A percentile compares a stretch with the other conserved stretches of the same genome.
phyloP scores from a whole-genome alignment of 768 basidiomycete species.

The Boletus speciosus region DNA sequence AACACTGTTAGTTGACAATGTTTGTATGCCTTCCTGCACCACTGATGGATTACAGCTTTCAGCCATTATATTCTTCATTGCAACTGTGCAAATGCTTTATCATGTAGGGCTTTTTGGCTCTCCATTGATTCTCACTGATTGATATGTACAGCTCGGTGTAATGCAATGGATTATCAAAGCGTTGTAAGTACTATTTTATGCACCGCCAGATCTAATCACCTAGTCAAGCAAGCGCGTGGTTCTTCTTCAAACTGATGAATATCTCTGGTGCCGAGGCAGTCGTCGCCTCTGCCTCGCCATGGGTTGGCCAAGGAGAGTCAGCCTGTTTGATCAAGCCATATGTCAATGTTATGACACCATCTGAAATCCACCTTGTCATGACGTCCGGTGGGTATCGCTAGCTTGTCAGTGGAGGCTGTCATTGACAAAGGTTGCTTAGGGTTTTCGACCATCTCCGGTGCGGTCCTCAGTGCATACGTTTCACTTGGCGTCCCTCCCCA shows the following conservation, averaged over 20 bases:
- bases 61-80: slow-evolving; percentile 91
- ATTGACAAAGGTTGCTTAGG: slow-evolving; percentile 30
- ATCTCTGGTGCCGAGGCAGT: slow-evolving; percentile 95
- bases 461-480: slow-evolving; percentile 84
- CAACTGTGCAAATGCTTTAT: slow-evolving; percentile 89
- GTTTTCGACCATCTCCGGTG: slow-evolving; percentile 91
- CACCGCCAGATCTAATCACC: not conserved
- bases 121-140: not conserved
- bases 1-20: slow-evolving; percentile 51
- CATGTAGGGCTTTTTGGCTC: slow-evolving; percentile 38
- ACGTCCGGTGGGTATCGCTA: slow-evolving; percentile 56
- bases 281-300: slow-evolving; percentile 90
- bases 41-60: slow-evolving; percentile 44
- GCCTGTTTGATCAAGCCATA: slow-evolving; percentile 84
- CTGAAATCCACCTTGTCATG: slow-evolving; percentile 85
- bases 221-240: slow-evolving; percentile 61
- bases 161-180: slow-evolving; percentile 93
- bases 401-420: not conserved
- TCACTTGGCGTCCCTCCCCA: slow-evolving; percentile 70
- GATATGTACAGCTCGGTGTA: slow-evolving; percentile 52
- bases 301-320: slow-evolving; percentile 88
- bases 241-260: slow-evolving; percentile 90
- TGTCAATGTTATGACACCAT: slow-evolving; percentile 79
- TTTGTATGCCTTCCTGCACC: slow-evolving; percentile 9
- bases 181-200: slow-evolving; percentile 49